Percentiles rank a stretch among this genome's conserved stretches.
Evolutionary conservation across 139 green algal genomes (phyloP).

Genomic region (Asterochloris sp.): DNA sequence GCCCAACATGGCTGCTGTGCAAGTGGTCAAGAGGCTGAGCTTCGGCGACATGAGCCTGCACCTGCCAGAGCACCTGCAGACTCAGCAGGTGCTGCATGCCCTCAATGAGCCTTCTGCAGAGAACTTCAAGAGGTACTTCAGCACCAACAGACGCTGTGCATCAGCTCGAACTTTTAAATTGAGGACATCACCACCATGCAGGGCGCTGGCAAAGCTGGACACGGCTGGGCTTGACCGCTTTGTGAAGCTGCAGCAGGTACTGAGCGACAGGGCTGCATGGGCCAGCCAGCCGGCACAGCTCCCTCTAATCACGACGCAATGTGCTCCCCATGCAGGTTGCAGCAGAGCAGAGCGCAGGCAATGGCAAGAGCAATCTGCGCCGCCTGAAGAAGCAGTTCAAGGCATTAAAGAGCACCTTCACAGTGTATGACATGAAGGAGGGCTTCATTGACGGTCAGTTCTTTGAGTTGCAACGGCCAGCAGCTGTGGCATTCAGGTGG

Average conservation of each 20-base stretch:
- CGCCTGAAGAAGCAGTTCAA: slow-evolving; percentile 43
- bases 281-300: slow-evolving; percentile 8
- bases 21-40: not conserved
- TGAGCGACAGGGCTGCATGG: slow-evolving; percentile 21
- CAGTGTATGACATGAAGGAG: slow-evolving; percentile 53
- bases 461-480: not conserved
- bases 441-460: slow-evolving; percentile 38
- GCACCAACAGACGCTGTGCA: not conserved
- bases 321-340: slow-evolving; percentile 19
- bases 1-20: no score
- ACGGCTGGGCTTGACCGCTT: not conserved
- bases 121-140: slow-evolving; percentile 25
- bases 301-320: not conserved
- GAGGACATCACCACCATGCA: not conserved
- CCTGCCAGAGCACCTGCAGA: slow-evolving; percentile 3
- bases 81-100: slow-evolving; percentile 23
- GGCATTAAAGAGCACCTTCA: slow-evolving; percentile 54
- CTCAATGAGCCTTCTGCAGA: slow-evolving; percentile 12
- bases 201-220: not conserved
- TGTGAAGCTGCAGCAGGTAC: not conserved
- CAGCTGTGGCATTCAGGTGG: not conserved
- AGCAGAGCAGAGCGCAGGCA: slow-evolving; percentile 23
- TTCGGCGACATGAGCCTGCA: slow-evolving; percentile 18
- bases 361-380: slow-evolving; percentile 44
- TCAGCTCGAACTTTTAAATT: not conserved